Percentiles rank a stretch among this genome's conserved stretches.
Evolutionary conservation across 1,284 basidiomycete genomes (phyloP).

Genomic region (Pyrrhoderma lamaoense): DNA sequence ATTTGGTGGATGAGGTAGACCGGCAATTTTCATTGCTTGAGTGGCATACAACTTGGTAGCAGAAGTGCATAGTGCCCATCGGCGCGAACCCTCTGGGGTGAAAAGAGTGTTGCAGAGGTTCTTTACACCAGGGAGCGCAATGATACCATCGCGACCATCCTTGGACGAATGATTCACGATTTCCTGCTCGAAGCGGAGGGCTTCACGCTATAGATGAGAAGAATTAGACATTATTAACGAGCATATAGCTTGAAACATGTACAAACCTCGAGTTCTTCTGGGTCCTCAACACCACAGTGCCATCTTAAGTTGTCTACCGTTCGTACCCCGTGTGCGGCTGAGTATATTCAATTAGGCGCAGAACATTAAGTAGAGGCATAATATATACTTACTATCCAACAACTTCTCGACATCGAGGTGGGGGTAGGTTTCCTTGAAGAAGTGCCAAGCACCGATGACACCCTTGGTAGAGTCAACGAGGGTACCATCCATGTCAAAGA

Average conservation of each 20-base stretch:
- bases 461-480: constrained; percentile 68
- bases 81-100: constrained; percentile 27
- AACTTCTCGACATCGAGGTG: constrained; percentile 54
- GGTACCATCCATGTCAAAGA: constrained; percentile 69
- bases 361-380: not conserved
- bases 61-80: constrained; percentile 65
- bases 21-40: constrained; percentile 45
- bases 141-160: constrained; percentile 50
- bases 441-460: constrained; percentile 68
- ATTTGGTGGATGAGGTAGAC: constrained; percentile 50
- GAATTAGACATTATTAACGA: constrained; percentile 23
- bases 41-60: constrained; percentile 54
- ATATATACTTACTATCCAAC: constrained; percentile 46
- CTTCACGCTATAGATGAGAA: constrained; percentile 36
- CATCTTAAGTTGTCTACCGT: constrained; percentile 72
- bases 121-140: constrained; percentile 54
- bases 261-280: constrained; percentile 45
- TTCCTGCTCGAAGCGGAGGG: constrained; percentile 58
- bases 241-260: constrained; percentile 32
- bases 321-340: constrained; percentile 75
- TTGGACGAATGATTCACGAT: constrained; percentile 51
- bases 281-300: constrained; percentile 64
- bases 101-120: constrained; percentile 35
- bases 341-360: not conserved
- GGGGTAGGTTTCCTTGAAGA: constrained; percentile 57